Percentiles rank a stretch among this genome's conserved stretches.
phyloP scores from a whole-genome alignment of 352 stramenopile species.

The Globisporangium cystogenes region DNA sequence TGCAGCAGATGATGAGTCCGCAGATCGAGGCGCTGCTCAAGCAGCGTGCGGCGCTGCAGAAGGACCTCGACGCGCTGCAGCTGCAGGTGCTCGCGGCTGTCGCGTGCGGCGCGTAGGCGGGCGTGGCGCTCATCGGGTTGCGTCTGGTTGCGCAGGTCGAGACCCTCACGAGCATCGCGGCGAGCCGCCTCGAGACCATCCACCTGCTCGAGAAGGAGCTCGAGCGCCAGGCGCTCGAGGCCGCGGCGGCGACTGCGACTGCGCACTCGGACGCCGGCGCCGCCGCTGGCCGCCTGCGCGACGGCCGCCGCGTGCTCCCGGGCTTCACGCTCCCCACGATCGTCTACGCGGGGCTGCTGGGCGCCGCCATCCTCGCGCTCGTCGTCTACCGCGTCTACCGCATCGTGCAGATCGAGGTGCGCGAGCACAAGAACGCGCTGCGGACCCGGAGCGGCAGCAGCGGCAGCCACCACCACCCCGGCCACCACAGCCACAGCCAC shows the following conservation, averaged over 20 bases:
- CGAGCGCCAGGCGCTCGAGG: conserved; percentile 51
- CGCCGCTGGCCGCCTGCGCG: conserved; percentile 5
- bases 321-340: conserved; percentile 42
- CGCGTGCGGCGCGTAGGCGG: too few relatives aligned
- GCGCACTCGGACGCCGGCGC: conserved; percentile 6
- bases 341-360: conserved; percentile 43
- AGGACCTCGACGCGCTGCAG: conserved; percentile 37
- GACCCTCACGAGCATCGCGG: conserved; percentile 62
- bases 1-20: conserved; percentile 72
- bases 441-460: conserved; percentile 4
- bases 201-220: conserved; percentile 69
- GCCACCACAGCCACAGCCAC: not conserved
- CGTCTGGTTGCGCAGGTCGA: conserved; percentile 26
- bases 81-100: too few relatives aligned
- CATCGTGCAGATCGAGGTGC: conserved; percentile 39
- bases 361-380: conserved; percentile 29
- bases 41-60: conserved; percentile 48
- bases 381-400: conserved; percentile 51
- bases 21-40: conserved; percentile 64
- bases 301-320: not conserved
- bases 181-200: conserved; percentile 63
- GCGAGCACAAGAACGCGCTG: conserved; percentile 14
- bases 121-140: not conserved
- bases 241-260: conserved; percentile 25
- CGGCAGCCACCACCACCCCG: conserved; percentile 1